phyloP scores from a whole-genome alignment of 768 basidiomycete species.

The Phanerodontia chrysosporium region DNA sequence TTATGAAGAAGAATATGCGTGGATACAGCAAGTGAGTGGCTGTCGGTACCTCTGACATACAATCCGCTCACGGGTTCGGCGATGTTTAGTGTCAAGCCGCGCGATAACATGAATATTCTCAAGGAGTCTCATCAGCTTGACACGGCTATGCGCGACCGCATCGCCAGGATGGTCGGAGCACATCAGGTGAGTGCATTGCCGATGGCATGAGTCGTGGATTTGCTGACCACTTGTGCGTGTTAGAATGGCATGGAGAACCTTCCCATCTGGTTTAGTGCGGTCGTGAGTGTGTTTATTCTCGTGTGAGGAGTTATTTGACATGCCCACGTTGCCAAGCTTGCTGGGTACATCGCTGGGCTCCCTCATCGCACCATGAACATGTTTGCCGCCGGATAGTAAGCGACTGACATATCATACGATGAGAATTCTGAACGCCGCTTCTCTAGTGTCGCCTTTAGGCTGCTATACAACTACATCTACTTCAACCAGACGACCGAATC shows the following conservation, averaged over 20 bases:
- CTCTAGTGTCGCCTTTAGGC: background rate
- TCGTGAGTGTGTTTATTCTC: background rate
- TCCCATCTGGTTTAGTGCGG: constrained; percentile 3
- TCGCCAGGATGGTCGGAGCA: background rate
- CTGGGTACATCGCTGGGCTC: background rate
- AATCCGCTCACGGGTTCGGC: too few relatives aligned
- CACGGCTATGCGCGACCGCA: background rate
- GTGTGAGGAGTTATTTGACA: background rate
- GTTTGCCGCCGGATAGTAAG: constrained; percentile 5
- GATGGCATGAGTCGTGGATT: too few relatives aligned
- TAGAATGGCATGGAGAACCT: constrained; percentile 10
- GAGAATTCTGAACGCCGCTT: background rate
- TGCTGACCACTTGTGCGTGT: background rate
- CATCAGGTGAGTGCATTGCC: background rate
- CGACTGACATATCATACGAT: background rate
- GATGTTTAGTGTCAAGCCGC: background rate
- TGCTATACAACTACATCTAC: constrained; percentile 5
- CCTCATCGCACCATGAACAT: background rate
- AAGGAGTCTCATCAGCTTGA: background rate
- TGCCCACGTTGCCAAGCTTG: background rate
- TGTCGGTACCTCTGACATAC: too few relatives aligned
- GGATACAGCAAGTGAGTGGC: constrained; percentile 4
- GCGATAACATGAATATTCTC: background rate
- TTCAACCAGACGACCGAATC: constrained; percentile 3
- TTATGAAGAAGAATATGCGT: background rate